Percentiles rank a stretch among this genome's conserved stretches.
Evolutionary conservation across 257 asterid species (phyloP).

Genomic region (Scutellaria minor): DNA sequence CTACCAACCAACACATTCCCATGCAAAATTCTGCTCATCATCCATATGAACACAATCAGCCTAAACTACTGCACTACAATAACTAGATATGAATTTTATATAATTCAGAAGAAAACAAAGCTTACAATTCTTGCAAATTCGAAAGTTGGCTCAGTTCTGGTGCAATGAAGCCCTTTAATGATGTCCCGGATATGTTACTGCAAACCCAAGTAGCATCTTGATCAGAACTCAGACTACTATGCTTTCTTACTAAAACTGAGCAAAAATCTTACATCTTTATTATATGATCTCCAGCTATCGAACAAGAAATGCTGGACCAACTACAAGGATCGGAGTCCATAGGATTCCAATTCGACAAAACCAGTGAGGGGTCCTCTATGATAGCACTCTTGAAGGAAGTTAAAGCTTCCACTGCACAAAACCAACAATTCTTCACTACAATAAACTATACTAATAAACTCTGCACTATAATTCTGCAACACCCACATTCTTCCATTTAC

Average conservation of each 20-base stretch:
- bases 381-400: constrained; percentile 79
- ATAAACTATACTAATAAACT: constrained; percentile 4
- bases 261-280: constrained; percentile 70
- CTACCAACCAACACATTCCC: constrained; percentile 73
- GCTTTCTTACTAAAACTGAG: constrained; percentile 22
- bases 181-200: constrained; percentile 80
- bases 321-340: constrained; percentile 77
- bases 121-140: constrained; percentile 82
- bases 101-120: constrained; percentile 2
- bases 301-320: constrained; percentile 79
- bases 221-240: neutral
- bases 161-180: constrained; percentile 78
- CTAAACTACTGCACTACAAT: neutral
- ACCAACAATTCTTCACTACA: constrained; percentile 29
- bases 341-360: constrained; percentile 75
- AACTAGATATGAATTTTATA: neutral
- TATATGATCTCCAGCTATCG: constrained; percentile 70
- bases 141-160: constrained; percentile 66
- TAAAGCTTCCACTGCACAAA: constrained; percentile 69
- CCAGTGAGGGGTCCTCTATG: constrained; percentile 70
- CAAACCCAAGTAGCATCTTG: constrained; percentile 38
- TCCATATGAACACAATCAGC: constrained; percentile 31
- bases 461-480: constrained; percentile 17
- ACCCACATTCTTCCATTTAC: constrained; percentile 14
- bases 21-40: constrained; percentile 64